Conservation (phyloP, 257 asterid genomes). For the Verbena officinalis region DNA sequence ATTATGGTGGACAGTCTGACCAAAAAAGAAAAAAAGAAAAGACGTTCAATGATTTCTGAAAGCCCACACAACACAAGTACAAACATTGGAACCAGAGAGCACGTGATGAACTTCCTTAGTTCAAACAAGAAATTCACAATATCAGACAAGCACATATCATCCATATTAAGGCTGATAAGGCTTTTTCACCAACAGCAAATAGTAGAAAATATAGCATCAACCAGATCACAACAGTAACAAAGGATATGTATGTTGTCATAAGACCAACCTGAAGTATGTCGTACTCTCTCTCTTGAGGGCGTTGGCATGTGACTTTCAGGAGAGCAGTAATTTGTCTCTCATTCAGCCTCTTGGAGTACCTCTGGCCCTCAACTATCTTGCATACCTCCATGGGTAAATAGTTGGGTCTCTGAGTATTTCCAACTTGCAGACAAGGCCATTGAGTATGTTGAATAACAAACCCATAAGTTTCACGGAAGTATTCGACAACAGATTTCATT, state of each 20-base stretch:
- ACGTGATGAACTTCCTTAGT: constrained; percentile 3
- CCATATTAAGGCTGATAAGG: neutral
- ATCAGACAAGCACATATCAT: neutral
- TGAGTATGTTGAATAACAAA: constrained; percentile 75
- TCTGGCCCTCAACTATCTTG: constrained; percentile 93
- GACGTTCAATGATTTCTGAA: neutral
- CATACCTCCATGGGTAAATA: constrained; percentile 99
- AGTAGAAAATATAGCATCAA: neutral
- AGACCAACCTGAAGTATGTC: constrained; percentile 73
- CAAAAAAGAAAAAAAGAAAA: constrained; percentile 1
- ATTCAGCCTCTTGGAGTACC: constrained; percentile 89
- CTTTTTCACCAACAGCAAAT: neutral
- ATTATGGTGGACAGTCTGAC: constrained; percentile 84
- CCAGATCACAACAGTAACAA: neutral
- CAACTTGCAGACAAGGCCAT: constrained; percentile 96
- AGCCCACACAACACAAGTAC: neutral
- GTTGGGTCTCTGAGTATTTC: constrained; percentile 84
- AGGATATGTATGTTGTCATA: neutral
- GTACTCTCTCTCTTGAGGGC: constrained; percentile 76
- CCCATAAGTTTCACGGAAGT: constrained; percentile 83
- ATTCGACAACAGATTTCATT: constrained; percentile 78
- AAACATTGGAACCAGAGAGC: neutral
- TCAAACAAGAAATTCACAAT: neutral
- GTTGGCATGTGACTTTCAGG: constrained; percentile 95
- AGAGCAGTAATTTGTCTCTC: constrained; percentile 92